Evolutionary conservation across 2,329 filamentous ascomycete genomes (phyloP).

Genomic region (Penicillium verrucosum): DNA sequence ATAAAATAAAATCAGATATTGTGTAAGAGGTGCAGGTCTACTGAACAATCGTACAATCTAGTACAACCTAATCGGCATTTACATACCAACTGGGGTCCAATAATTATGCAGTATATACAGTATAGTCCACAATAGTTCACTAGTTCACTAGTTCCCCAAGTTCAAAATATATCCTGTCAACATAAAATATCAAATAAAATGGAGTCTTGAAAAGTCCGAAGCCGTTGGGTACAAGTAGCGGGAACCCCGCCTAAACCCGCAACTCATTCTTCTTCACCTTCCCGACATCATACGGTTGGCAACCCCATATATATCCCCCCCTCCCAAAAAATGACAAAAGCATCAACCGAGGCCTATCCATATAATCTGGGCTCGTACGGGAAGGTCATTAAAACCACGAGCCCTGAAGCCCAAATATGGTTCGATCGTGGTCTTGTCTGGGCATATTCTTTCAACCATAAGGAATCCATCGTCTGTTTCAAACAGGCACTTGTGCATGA

Average conservation of each 20-base stretch:
- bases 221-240: slow-evolving; percentile 5
- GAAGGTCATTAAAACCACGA: slow-evolving; percentile 34
- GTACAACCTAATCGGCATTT: neutral
- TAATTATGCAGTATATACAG: neutral
- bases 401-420: slow-evolving; percentile 35
- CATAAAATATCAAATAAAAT: neutral
- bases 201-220: neutral
- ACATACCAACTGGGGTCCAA: neutral
- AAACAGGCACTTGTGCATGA: slow-evolving; percentile 35
- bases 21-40: neutral
- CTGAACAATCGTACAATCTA: neutral
- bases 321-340: neutral
- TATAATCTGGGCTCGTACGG: slow-evolving; percentile 28
- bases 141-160: neutral
- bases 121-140: neutral
- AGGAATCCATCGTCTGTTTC: slow-evolving; percentile 39
- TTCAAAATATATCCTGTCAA: neutral
- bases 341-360: slow-evolving; percentile 12
- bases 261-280: slow-evolving; percentile 4
- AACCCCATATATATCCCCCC: neutral
- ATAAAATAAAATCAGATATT: neutral
- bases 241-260: slow-evolving; percentile 10
- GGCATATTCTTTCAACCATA: slow-evolving; percentile 43
- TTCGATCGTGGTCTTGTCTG: slow-evolving; percentile 40
- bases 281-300: neutral